These are phyloP conservation scores for Penicillium egyptiacum DNA, from an alignment of 495 filamentous ascomycete genomes.

Conservation along the genomic window DNA sequence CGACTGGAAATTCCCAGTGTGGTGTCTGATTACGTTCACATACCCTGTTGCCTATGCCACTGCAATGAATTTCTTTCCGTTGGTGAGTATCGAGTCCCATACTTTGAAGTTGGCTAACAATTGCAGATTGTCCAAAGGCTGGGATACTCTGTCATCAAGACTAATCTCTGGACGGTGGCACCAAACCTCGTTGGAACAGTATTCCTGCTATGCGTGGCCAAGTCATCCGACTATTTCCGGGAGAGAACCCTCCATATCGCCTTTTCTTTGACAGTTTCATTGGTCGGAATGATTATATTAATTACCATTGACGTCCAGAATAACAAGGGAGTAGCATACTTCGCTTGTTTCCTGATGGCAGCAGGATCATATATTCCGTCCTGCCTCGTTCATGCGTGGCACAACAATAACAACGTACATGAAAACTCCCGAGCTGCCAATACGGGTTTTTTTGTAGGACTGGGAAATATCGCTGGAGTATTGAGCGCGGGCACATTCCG, in stretches of 20 bases:
- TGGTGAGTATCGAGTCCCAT: conserved; percentile 17
- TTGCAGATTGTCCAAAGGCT: conserved; percentile 56
- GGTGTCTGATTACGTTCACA: conserved; percentile 36
- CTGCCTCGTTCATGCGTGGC: conserved; percentile 53
- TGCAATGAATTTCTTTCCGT: conserved; percentile 37
- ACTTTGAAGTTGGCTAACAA: conserved; percentile 3
- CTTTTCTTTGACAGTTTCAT: conserved; percentile 62
- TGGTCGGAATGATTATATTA: conserved; percentile 68
- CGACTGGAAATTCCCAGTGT: conserved; percentile 38
- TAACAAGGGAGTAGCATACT: conserved; percentile 64
- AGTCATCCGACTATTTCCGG: conserved; percentile 59
- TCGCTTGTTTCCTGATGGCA: conserved; percentile 72
- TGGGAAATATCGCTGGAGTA: conserved; percentile 71
- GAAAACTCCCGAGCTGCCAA: conserved; percentile 54
- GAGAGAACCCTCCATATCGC: conserved; percentile 67
- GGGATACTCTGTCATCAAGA: conserved; percentile 58
- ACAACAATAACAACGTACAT: conserved; percentile 73
- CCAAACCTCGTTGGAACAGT: conserved; percentile 64
- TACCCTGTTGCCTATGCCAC: conserved; percentile 39
- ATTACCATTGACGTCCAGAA: conserved; percentile 58
- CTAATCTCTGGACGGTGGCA: conserved; percentile 71
- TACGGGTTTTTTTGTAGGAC: conserved; percentile 52
- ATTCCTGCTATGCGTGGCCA: conserved; percentile 63
- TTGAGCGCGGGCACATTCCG: conserved; percentile 70
- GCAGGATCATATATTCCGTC: conserved; percentile 50